Evolutionary conservation across 2,329 filamentous ascomycete species (phyloP).

Genomic region (Thielaviopsis euricoi): DNA sequence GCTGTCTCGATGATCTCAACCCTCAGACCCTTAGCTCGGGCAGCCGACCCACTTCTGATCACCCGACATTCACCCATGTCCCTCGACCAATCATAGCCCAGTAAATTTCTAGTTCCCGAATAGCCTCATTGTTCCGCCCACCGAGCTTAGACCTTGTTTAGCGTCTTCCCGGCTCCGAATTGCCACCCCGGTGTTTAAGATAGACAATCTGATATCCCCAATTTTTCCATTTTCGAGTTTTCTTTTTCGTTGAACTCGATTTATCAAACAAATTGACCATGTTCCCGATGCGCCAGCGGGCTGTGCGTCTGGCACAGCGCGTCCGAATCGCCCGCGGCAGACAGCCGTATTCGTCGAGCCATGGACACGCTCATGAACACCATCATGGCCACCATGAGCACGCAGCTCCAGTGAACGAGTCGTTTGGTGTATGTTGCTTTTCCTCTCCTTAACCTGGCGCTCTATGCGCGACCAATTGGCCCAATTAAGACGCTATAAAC

Average conservation of each 20-base stretch:
- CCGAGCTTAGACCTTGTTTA: neutral
- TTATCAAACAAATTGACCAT: conserved; percentile 17
- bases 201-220: neutral
- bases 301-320: conserved; percentile 19
- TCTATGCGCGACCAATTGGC: neutral
- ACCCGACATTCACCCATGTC: neutral
- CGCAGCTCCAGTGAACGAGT: conserved; percentile 33
- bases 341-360: conserved; percentile 36
- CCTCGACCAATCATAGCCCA: neutral
- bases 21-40: neutral
- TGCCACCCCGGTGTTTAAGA: neutral
- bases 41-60: neutral
- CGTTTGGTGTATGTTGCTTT: conserved; percentile 34
- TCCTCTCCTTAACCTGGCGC: neutral
- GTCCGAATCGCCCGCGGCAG: conserved; percentile 21
- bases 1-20: neutral
- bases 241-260: neutral
- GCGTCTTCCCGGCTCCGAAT: neutral
- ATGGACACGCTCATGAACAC: conserved; percentile 26
- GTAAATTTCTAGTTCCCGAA: neutral
- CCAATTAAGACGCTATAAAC: neutral
- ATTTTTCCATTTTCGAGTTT: neutral
- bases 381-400: conserved; percentile 25
- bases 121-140: neutral
- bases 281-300: conserved; percentile 30